Evolutionary conservation across 2,329 filamentous ascomycete species (phyloP).

Genomic region (Monilinia polystroma): DNA sequence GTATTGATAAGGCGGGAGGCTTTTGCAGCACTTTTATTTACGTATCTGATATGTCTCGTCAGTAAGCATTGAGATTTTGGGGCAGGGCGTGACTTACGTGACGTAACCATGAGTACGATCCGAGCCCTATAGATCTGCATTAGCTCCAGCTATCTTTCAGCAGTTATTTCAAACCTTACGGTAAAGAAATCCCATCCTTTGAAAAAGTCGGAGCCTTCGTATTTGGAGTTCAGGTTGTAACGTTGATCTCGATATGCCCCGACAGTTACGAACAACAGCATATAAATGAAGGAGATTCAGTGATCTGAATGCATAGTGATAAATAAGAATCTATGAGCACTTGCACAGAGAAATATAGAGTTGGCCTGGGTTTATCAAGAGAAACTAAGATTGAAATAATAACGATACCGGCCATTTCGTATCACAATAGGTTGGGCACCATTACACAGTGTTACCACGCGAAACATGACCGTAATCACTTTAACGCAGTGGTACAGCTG

Average conservation of each 20-base stretch:
- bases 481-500: not conserved
- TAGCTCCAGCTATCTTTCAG: not conserved
- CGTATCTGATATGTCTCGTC: conserved; percentile 4
- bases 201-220: conserved; percentile 11
- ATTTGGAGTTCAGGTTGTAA: conserved; percentile 6
- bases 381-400: not conserved
- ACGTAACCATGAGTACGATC: conserved; percentile 32
- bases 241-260: not conserved
- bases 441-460: not conserved
- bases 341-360: not conserved
- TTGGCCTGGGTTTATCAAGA: not conserved
- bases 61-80: not conserved
- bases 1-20: conserved; percentile 1
- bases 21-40: not conserved
- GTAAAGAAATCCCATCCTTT: conserved; percentile 15
- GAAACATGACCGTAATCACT: not conserved
- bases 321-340: not conserved
- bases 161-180: not conserved
- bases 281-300: not conserved
- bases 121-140: not conserved
- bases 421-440: not conserved
- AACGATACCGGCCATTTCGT: not conserved
- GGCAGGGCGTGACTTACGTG: not conserved
- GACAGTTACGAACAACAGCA: not conserved
- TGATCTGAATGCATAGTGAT: not conserved